Conservation (phyloP, 352 stramenopile genomes). For the Globisporangium spinosum region DNA sequence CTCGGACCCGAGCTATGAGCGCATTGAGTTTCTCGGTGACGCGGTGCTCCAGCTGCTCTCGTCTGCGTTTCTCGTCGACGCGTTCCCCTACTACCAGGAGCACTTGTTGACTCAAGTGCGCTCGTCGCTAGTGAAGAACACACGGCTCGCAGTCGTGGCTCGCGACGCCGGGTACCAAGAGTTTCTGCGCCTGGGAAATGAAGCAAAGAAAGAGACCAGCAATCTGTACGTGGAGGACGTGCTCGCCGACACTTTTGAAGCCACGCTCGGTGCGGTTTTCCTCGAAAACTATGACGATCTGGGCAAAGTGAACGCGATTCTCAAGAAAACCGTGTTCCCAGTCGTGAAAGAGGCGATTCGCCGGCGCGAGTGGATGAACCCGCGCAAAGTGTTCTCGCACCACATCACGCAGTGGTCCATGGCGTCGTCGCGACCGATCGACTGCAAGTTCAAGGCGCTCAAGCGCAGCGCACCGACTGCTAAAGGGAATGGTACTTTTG, state of each 20-base stretch:
- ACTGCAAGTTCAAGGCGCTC: constrained; percentile 54
- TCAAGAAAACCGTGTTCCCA: constrained; percentile 63
- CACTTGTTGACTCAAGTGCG: constrained; percentile 73
- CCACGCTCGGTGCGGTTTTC: constrained; percentile 70
- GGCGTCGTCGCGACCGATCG: constrained; percentile 26
- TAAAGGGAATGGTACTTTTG: background rate
- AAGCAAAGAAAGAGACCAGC: constrained; percentile 44
- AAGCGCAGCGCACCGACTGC: constrained; percentile 10
- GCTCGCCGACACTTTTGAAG: constrained; percentile 77
- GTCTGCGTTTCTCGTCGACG: constrained; percentile 74
- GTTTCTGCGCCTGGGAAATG: constrained; percentile 68
- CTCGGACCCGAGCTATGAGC: constrained; percentile 72
- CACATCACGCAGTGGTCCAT: constrained; percentile 58
- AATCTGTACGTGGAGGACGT: constrained; percentile 74
- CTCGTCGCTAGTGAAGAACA: constrained; percentile 86
- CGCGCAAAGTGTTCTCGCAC: constrained; percentile 61
- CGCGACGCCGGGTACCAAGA: constrained; percentile 54
- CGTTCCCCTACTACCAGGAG: constrained; percentile 80
- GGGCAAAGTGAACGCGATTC: constrained; percentile 52
- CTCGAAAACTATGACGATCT: constrained; percentile 66
- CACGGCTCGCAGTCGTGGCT: constrained; percentile 59
- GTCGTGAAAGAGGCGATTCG: constrained; percentile 68
- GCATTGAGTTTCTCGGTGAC: constrained; percentile 84
- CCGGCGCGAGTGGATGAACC: constrained; percentile 81
- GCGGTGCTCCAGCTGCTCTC: constrained; percentile 78